Conservation (phyloP, 1,139 yeast genomes). For the Zygotorulaspora mrakii region DNA sequence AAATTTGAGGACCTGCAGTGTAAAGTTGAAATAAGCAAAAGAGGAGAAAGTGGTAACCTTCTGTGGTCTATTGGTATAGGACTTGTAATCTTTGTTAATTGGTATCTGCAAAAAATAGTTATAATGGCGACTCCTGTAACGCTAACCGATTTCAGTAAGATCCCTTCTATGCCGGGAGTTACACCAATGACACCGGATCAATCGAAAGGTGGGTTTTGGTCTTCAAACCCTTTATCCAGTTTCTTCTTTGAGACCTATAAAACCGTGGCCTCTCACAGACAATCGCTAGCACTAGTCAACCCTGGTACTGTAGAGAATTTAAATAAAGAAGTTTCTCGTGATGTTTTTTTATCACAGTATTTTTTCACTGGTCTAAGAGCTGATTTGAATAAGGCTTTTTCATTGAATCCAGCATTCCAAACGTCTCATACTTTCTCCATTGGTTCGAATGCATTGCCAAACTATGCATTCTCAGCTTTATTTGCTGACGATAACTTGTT, state of each 20-base stretch:
- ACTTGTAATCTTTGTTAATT: not conserved
- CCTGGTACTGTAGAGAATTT: conserved; percentile 96
- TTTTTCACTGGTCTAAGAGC: conserved; percentile 96
- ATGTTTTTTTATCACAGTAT: conserved; percentile 84
- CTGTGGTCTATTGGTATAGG: too few species aligned
- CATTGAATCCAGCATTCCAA: conserved; percentile 94
- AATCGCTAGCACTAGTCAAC: conserved; percentile 73
- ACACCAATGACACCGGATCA: conserved; percentile 47
- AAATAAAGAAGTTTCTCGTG: conserved; percentile 89
- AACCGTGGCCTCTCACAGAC: conserved; percentile 72
- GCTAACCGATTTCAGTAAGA: conserved; percentile 52
- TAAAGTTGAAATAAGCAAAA: not conserved
- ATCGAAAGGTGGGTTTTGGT: conserved; percentile 59
- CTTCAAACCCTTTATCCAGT: conserved; percentile 79
- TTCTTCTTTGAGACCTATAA: conserved; percentile 74
- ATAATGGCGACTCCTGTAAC: conserved; percentile 38
- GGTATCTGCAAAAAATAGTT: conserved; percentile 2
- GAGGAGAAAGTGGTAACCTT: too few species aligned
- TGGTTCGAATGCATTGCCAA: conserved; percentile 84
- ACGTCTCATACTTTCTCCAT: conserved; percentile 89
- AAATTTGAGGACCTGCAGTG: not conserved
- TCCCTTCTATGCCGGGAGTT: conserved; percentile 58
- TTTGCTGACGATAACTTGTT: conserved; percentile 84
- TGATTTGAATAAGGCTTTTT: conserved; percentile 87
- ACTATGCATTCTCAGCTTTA: conserved; percentile 87